Conservation (phyloP, 768 basidiomycete genomes). For the Saitozyma podzolica region DNA sequence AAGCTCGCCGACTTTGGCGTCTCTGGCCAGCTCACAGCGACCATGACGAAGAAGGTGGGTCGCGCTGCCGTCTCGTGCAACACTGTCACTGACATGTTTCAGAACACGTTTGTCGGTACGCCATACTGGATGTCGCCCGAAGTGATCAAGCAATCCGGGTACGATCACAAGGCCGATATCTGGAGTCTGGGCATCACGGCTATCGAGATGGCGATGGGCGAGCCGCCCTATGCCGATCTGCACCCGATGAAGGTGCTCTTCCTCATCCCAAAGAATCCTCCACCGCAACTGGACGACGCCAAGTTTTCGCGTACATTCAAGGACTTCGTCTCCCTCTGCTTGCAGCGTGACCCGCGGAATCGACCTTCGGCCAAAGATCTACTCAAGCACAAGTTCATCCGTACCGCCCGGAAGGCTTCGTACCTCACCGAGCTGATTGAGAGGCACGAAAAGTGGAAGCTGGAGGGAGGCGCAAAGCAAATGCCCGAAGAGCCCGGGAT, state of each 20-base stretch:
- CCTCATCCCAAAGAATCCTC: constrained; percentile 96
- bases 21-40: constrained; percentile 78
- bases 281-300: constrained; percentile 81
- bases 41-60: constrained; percentile 54
- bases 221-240: constrained; percentile 95
- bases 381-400: constrained; percentile 92
- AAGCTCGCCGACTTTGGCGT: constrained; percentile 99
- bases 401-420: constrained; percentile 88
- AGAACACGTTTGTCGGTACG: constrained; percentile 97
- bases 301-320: constrained; percentile 85
- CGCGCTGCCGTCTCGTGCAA: not conserved
- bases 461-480: constrained; percentile 73
- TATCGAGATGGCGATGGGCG: constrained; percentile 94
- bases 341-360: constrained; percentile 77
- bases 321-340: constrained; percentile 88
- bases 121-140: constrained; percentile 99
- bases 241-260: constrained; percentile 99
- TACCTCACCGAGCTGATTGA: constrained; percentile 96
- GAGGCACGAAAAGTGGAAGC: constrained; percentile 87
- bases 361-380: constrained; percentile 93
- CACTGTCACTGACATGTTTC: constrained; percentile 62
- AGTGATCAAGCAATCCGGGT: constrained; percentile 98
- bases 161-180: constrained; percentile 98
- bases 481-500: constrained; percentile 55
- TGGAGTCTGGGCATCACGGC: constrained; percentile 90